These are phyloP conservation scores for Pisolithus orientalis DNA, from an alignment of 768 basidiomycete species.

Conservation along the genomic window DNA sequence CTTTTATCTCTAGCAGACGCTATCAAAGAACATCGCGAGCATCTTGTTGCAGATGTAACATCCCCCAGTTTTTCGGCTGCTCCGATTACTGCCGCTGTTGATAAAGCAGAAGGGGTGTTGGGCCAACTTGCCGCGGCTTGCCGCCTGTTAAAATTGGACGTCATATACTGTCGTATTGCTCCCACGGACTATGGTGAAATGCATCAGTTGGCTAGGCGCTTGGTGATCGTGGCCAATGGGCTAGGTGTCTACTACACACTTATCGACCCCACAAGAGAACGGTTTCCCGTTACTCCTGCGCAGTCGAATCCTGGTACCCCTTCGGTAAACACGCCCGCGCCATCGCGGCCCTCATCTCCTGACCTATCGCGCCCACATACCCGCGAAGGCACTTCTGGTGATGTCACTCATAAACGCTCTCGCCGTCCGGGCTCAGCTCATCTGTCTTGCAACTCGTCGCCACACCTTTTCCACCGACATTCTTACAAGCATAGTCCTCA, in stretches of 20 bases:
- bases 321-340: constrained; percentile 21
- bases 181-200: constrained; percentile 50
- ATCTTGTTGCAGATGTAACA: constrained; percentile 38
- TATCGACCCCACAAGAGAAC: constrained; percentile 57
- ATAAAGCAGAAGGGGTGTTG: constrained; percentile 42
- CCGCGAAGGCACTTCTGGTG: not conserved
- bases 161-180: constrained; percentile 54
- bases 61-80: constrained; percentile 27
- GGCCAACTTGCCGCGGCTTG: constrained; percentile 45
- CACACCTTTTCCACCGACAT: constrained; percentile 6
- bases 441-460: constrained; percentile 2
- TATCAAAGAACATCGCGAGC: constrained; percentile 39
- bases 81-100: constrained; percentile 27
- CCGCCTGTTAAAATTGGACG: constrained; percentile 50
- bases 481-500: constrained; percentile 12
- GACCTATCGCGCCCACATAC: not conserved
- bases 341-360: constrained; percentile 30
- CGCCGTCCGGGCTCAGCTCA: constrained; percentile 1
- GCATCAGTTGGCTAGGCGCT: constrained; percentile 41
- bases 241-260: constrained; percentile 55
- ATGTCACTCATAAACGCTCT: not conserved
- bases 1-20: constrained; percentile 42
- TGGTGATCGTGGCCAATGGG: constrained; percentile 56
- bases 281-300: constrained; percentile 46
- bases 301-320: constrained; percentile 33